Percentiles rank a stretch among this genome's conserved stretches.
Evolutionary conservation across 2,329 filamentous ascomycete genomes (phyloP).

Genomic region (Sporothrix humicola): DNA sequence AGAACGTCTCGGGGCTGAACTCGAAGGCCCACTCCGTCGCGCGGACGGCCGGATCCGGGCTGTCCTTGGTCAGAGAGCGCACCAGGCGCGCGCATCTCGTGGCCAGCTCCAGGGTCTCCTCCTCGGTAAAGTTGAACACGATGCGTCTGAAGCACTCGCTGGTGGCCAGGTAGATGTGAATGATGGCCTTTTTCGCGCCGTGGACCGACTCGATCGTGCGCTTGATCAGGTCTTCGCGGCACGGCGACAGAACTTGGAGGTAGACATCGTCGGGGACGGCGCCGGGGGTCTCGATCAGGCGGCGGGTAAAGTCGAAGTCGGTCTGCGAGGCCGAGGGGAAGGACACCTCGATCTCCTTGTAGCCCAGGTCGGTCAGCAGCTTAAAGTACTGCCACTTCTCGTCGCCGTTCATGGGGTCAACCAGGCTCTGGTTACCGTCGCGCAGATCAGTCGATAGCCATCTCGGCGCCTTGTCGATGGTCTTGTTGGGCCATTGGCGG

Average conservation of each 20-base stretch:
- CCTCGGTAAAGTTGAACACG: slow-evolving; percentile 85
- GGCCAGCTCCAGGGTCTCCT: slow-evolving; percentile 80
- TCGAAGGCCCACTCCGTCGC: slow-evolving; percentile 77
- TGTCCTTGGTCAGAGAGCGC: slow-evolving; percentile 85
- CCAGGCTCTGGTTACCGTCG: slow-evolving; percentile 92
- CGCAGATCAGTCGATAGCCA: slow-evolving; percentile 90
- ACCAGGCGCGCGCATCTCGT: slow-evolving; percentile 86
- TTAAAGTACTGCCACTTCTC: slow-evolving; percentile 96
- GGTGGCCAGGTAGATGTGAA: slow-evolving; percentile 95
- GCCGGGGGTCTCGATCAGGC: slow-evolving; percentile 82
- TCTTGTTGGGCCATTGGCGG: slow-evolving; percentile 83
- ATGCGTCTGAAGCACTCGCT: slow-evolving; percentile 93
- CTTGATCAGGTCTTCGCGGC: slow-evolving; percentile 86
- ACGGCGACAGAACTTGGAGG: slow-evolving; percentile 91
- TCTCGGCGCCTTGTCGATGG: slow-evolving; percentile 80
- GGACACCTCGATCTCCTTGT: slow-evolving; percentile 97
- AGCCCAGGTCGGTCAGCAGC: slow-evolving; percentile 89
- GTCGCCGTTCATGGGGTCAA: slow-evolving; percentile 93
- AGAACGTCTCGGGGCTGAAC: slow-evolving; percentile 88
- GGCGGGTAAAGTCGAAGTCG: slow-evolving; percentile 93
- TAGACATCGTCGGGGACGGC: slow-evolving; percentile 86
- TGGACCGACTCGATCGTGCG: slow-evolving; percentile 86
- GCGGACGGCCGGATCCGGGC: slow-evolving; percentile 59
- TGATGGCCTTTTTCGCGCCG: slow-evolving; percentile 89
- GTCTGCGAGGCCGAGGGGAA: slow-evolving; percentile 94